These are phyloP conservation scores for Plasmodiophora brassicae DNA, from an alignment of 208 protist genomes.

Conservation along the genomic window DNA sequence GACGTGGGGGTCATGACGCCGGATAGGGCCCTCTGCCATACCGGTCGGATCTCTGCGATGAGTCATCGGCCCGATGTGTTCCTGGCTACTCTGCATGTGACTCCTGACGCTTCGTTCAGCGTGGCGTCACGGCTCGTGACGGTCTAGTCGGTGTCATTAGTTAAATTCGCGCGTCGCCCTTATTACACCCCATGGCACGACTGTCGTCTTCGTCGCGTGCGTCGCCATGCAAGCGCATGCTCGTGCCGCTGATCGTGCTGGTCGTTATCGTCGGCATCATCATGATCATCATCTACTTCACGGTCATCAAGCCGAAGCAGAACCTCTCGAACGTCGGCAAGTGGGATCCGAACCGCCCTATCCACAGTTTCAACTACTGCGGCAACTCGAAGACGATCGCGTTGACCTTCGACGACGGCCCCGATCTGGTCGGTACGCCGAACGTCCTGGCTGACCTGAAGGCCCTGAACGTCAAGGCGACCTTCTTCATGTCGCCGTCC, in stretches of 20 bases:
- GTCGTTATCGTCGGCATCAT: background rate
- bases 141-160: no score
- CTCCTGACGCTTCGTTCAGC: no score
- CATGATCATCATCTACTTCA: slow-evolving; percentile 19
- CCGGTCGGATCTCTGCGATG: no score
- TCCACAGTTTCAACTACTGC: slow-evolving; percentile 23
- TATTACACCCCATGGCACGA: no score
- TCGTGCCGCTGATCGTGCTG: background rate
- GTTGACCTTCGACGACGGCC: slow-evolving; percentile 20
- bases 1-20: no score
- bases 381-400: background rate
- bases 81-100: no score
- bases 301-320: background rate
- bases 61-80: no score
- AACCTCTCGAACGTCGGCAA: background rate
- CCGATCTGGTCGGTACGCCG: background rate
- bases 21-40: no score
- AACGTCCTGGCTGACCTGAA: background rate
- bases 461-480: background rate
- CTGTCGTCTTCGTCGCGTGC: background rate
- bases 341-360: background rate
- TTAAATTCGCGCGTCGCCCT: no score
- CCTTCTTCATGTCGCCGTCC: slow-evolving; percentile 17
- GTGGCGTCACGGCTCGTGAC: no score
- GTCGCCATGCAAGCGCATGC: background rate